Percentiles rank a stretch among this genome's conserved stretches.
These are phyloP conservation scores for Suillus subalutaceus DNA, from an alignment of 768 basidiomycete genomes.

Conservation along the genomic window DNA sequence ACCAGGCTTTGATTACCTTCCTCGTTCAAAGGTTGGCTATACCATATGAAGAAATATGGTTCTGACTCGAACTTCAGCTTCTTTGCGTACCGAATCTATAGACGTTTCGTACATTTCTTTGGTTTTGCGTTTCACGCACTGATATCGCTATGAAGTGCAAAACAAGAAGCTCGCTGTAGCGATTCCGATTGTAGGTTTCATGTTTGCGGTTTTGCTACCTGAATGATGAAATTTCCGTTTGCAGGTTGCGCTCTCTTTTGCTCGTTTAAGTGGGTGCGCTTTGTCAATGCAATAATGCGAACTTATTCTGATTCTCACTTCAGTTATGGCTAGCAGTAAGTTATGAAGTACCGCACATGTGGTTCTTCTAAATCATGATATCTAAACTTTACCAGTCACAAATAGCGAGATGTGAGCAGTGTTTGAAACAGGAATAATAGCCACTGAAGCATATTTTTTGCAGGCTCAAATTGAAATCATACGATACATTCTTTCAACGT, in stretches of 20 bases:
- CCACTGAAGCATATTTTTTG: neutral
- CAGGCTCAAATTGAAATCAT: conserved; percentile 20
- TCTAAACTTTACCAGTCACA: conserved; percentile 20
- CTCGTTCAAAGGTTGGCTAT: conserved; percentile 23
- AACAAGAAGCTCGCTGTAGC: conserved; percentile 16
- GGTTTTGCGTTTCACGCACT: neutral
- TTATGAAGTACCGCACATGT: neutral
- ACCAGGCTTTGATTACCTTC: conserved; percentile 30
- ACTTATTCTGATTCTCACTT: neutral
- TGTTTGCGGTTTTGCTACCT: neutral
- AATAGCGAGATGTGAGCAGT: conserved; percentile 23
- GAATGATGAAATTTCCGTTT: neutral
- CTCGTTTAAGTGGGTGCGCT: conserved; percentile 21
- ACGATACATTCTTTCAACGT: conserved; percentile 10
- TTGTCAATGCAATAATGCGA: neutral
- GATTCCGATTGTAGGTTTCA: conserved; percentile 19
- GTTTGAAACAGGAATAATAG: neutral
- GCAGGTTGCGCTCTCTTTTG: conserved; percentile 20
- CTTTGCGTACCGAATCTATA: conserved; percentile 30
- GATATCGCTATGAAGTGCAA: conserved; percentile 16
- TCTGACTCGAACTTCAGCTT: conserved; percentile 19
- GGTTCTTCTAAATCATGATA: neutral
- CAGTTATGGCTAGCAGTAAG: conserved; percentile 27
- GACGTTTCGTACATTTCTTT: conserved; percentile 12
- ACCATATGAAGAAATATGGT: neutral